These are phyloP conservation scores for Balansia obtecta DNA, from an alignment of 2,329 filamentous ascomycete species.

Conservation along the genomic window DNA sequence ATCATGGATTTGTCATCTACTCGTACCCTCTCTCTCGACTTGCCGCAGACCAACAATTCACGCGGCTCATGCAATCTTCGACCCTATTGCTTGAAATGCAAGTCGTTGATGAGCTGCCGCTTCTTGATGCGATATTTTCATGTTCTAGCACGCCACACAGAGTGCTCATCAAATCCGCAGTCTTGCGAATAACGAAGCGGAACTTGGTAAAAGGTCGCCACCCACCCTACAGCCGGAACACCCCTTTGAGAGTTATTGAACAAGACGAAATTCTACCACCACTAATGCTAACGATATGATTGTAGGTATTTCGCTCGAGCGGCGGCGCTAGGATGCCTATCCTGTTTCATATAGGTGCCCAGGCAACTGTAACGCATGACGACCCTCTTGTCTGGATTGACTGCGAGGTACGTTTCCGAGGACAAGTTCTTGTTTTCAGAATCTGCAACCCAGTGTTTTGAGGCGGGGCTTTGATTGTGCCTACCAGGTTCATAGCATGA, in stretches of 20 bases:
- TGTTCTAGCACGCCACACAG: background rate
- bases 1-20: no score
- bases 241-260: background rate
- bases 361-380: background rate
- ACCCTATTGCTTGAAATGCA: background rate
- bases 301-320: background rate
- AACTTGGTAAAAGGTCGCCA: background rate
- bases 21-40: no score
- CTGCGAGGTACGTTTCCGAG: constrained; percentile 31
- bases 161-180: background rate
- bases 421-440: no score
- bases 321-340: background rate
- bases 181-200: background rate
- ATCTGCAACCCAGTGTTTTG: no score
- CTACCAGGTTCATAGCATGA: background rate
- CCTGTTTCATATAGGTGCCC: background rate
- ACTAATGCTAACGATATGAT: background rate
- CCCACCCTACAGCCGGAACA: background rate
- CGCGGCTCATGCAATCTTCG: background rate
- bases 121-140: background rate
- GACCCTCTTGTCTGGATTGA: constrained; percentile 81
- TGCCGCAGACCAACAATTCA: background rate
- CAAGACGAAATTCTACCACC: background rate
- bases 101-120: background rate
- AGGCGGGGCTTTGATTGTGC: background rate